These are phyloP conservation scores for Magnolia officinalis DNA, from an alignment of 164 flowering plant genomes.

Conservation along the genomic window DNA sequence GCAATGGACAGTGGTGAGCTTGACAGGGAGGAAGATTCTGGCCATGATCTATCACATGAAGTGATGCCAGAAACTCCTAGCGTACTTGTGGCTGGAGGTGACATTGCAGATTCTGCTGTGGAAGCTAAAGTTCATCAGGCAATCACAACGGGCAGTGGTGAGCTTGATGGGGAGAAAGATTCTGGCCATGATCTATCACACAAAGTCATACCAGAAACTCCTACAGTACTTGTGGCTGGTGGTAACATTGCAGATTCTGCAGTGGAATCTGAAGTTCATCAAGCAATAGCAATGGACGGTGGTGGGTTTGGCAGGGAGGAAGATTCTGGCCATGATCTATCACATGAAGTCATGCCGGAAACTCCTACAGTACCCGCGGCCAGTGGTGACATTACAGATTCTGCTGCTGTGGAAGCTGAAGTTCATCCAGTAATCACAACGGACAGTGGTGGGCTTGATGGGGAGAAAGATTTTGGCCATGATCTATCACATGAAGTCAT, in stretches of 20 bases:
- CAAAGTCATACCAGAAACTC: background rate
- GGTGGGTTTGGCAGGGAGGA: constrained; percentile 11
- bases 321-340: background rate
- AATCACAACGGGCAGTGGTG: background rate
- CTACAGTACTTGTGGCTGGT: background rate
- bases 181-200: background rate
- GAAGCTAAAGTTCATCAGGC: constrained; percentile 11
- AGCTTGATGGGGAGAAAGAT: constrained; percentile 16
- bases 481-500: background rate
- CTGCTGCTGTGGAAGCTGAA: constrained; percentile 10
- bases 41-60: background rate
- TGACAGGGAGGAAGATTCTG: constrained; percentile 11
- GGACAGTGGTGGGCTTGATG: constrained; percentile 2
- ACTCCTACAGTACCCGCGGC: background rate
- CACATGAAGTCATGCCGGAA: background rate
- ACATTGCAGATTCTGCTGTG: constrained; percentile 6
- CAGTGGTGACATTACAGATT: constrained; percentile 8
- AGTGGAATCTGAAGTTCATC: constrained; percentile 10
- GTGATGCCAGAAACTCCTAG: background rate
- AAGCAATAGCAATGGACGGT: background rate
- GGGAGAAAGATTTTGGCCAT: constrained; percentile 11
- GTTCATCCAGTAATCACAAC: background rate
- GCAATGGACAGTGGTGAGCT: background rate
- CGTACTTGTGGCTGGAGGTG: background rate
- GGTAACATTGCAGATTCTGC: constrained; percentile 10